These are phyloP conservation scores for Gastroboletus turbinatus DNA, from an alignment of 1,284 basidiomycete species.

Conservation along the genomic window DNA sequence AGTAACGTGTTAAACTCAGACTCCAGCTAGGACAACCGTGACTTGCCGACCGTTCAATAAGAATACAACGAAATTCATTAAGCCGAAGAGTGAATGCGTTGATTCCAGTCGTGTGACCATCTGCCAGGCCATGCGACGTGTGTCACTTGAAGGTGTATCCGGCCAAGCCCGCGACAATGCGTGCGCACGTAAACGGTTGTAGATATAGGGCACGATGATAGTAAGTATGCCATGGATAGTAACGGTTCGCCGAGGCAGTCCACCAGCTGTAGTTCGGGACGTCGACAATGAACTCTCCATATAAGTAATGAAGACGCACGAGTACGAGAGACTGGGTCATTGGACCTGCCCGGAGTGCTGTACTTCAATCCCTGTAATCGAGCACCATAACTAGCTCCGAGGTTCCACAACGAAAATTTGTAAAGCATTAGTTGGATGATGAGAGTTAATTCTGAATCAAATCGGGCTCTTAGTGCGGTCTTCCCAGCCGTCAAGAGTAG, in stretches of 20 bases:
- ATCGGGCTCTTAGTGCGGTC: constrained; percentile 61
- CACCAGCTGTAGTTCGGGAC: constrained; percentile 49
- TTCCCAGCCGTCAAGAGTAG: constrained; percentile 31
- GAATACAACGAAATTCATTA: constrained; percentile 83
- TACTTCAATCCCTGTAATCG: constrained; percentile 86
- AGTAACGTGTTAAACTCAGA: not conserved
- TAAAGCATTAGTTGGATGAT: constrained; percentile 79
- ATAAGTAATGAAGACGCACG: constrained; percentile 17
- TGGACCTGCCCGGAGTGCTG: constrained; percentile 35
- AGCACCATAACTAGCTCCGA: constrained; percentile 86
- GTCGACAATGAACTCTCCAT: constrained; percentile 9
- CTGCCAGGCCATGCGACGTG: constrained; percentile 76
- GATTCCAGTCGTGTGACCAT: constrained; percentile 69
- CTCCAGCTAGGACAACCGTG: not conserved
- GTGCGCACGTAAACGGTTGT: constrained; percentile 69
- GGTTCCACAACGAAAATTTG: constrained; percentile 82
- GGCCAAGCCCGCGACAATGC: constrained; percentile 89
- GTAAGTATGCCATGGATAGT: constrained; percentile 74
- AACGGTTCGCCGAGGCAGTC: constrained; percentile 59
- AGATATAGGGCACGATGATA: constrained; percentile 77
- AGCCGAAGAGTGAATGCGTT: constrained; percentile 54
- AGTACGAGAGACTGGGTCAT: constrained; percentile 24
- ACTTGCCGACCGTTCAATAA: constrained; percentile 83
- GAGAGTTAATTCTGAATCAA: constrained; percentile 82
- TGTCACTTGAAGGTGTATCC: constrained; percentile 79